phyloP scores from a whole-genome alignment of 148 eudicot species.

The Chenopodium quinoa region DNA sequence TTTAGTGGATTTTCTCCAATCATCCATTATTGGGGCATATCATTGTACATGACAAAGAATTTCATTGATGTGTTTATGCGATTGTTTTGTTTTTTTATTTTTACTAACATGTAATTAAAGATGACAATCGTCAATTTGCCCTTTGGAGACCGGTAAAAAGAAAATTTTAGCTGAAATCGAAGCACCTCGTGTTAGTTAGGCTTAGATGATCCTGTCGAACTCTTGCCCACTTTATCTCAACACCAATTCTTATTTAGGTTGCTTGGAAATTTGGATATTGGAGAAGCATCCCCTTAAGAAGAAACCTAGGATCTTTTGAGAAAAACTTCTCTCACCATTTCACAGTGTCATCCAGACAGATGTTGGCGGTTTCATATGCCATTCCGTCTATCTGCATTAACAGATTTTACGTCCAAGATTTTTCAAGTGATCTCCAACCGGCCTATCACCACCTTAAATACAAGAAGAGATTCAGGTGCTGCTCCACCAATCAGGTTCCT shows the following conservation, averaged over 20 bases:
- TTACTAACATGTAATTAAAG: too few relatives aligned
- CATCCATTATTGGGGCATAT: too few relatives aligned
- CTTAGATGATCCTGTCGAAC: background rate
- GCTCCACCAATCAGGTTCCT: constrained; percentile 13
- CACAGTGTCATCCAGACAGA: background rate
- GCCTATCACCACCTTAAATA: background rate
- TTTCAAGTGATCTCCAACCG: background rate
- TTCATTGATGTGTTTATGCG: too few relatives aligned
- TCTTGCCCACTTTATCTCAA: background rate
- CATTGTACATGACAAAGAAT: too few relatives aligned
- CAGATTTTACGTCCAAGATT: constrained; percentile 7
- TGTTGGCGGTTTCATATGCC: constrained; percentile 13
- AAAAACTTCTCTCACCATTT: background rate
- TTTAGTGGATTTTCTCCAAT: too few relatives aligned
- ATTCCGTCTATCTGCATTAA: constrained; percentile 4
- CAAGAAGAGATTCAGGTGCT: constrained; percentile 8
- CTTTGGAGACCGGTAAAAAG: too few relatives aligned
- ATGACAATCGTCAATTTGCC: too few relatives aligned
- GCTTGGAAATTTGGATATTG: background rate
- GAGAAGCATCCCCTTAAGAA: background rate
- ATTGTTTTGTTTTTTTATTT: too few relatives aligned
- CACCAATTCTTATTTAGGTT: background rate
- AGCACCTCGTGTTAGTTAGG: too few relatives aligned
- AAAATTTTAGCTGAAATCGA: too few relatives aligned
- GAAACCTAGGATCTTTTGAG: background rate